These are phyloP conservation scores for Capsicum rhomboideum DNA, from an alignment of 257 asterid genomes.

Conservation along the genomic window DNA sequence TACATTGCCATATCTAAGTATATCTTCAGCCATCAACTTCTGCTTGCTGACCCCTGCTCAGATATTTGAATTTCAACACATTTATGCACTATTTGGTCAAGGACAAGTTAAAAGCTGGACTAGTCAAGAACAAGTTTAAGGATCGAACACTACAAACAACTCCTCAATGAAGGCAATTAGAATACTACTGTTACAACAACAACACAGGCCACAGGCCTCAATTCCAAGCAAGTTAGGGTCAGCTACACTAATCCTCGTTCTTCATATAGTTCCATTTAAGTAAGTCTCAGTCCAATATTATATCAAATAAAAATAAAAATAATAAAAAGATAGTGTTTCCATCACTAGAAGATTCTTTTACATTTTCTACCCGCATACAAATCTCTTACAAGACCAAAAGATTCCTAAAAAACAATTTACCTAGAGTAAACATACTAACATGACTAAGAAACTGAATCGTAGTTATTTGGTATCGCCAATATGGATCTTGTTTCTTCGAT, in stretches of 20 bases:
- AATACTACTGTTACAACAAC: background rate
- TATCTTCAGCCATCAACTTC: constrained; percentile 42
- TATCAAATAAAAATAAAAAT: background rate
- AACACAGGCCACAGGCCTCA: background rate
- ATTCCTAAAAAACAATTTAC: background rate
- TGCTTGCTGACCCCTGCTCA: constrained; percentile 41
- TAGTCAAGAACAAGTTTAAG: background rate
- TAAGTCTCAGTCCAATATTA: background rate
- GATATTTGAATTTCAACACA: background rate
- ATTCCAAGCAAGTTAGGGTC: background rate
- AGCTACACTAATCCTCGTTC: background rate
- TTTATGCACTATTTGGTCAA: background rate
- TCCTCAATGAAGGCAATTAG: background rate
- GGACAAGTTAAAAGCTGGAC: background rate
- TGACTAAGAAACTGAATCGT: background rate
- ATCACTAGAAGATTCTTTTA: background rate
- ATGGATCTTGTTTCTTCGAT: background rate
- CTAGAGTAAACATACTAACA: background rate
- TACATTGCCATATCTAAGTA: constrained; percentile 27
- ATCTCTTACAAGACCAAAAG: background rate
- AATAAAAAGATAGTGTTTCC: background rate
- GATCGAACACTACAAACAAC: background rate
- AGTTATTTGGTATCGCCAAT: background rate
- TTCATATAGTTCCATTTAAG: background rate
- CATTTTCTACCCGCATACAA: background rate